phyloP scores from a whole-genome alignment of 2,329 filamentous ascomycete genomes.

The Trichophyton rubrum region DNA sequence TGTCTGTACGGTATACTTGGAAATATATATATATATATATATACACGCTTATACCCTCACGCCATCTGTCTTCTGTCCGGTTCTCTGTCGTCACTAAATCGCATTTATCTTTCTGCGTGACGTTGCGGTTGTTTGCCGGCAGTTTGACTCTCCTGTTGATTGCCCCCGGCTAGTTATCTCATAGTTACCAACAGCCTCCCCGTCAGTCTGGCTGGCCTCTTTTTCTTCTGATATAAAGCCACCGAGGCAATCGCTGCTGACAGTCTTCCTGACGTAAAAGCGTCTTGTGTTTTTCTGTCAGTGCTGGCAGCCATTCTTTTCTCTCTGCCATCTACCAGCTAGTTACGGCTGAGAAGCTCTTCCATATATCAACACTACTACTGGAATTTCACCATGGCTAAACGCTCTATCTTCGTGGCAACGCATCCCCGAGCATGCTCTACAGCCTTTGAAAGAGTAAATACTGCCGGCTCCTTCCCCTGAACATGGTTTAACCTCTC shows the following conservation, averaged over 20 bases:
- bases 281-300: neutral
- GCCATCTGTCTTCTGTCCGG: neutral
- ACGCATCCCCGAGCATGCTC: slow-evolving; percentile 93
- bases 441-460: slow-evolving; percentile 88
- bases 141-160: neutral
- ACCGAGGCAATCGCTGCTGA: neutral
- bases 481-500: neutral
- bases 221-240: neutral
- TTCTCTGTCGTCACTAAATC: neutral
- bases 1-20: too few species aligned
- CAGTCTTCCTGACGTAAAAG: neutral
- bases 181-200: neutral
- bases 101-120: neutral
- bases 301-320: neutral
- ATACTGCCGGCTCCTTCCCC: neutral
- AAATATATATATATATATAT: neutral
- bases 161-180: neutral
- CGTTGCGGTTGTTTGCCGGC: neutral
- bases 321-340: neutral
- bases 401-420: slow-evolving; percentile 65
- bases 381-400: neutral
- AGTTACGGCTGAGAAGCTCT: neutral
- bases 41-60: neutral
- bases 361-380: neutral
- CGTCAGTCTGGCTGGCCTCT: neutral